Percentiles rank a stretch among this genome's conserved stretches.
These are phyloP conservation scores for Xylaria sp. DNA, from an alignment of 2,329 filamentous ascomycete species.

Conservation along the genomic window DNA sequence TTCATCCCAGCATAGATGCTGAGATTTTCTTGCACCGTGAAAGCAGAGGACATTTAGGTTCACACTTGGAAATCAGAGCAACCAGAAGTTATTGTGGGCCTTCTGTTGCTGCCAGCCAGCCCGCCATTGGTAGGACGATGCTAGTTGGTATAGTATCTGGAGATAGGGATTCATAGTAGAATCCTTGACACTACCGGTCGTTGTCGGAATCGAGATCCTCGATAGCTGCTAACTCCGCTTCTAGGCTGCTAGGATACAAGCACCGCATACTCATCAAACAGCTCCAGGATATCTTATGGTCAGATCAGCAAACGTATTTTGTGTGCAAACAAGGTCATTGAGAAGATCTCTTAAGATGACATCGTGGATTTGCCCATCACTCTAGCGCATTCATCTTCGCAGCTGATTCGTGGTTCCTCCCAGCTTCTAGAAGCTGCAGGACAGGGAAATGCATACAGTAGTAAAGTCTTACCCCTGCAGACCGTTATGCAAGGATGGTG, in stretches of 20 bases:
- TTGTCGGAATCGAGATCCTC: constrained; percentile 4
- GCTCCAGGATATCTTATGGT: background rate
- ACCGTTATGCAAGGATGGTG: constrained; percentile 33
- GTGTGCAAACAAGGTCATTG: background rate
- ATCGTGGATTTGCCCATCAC: constrained; percentile 10
- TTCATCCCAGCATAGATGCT: constrained; percentile 15
- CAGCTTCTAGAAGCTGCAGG: constrained; percentile 29
- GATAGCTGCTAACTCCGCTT: constrained; percentile 8
- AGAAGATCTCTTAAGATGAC: background rate
- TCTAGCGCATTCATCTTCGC: constrained; percentile 5
- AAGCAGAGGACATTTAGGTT: background rate
- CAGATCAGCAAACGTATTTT: background rate
- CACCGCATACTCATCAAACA: background rate
- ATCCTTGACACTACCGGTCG: background rate
- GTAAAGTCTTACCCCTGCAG: constrained; percentile 25
- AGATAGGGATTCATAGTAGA: background rate
- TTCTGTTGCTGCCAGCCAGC: constrained; percentile 6
- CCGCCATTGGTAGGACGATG: constrained; percentile 1
- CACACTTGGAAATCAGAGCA: background rate
- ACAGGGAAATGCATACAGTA: constrained; percentile 18
- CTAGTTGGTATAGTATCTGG: background rate
- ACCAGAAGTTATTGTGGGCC: background rate
- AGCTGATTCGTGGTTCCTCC: constrained; percentile 19
- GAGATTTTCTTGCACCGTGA: constrained; percentile 7
- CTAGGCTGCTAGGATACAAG: constrained; percentile 1